Evolutionary conservation across 2,329 filamentous ascomycete species (phyloP), one percentile per base, ranked within the genome.

Genomic region (Nothomitra cinnamomea): DNA sequence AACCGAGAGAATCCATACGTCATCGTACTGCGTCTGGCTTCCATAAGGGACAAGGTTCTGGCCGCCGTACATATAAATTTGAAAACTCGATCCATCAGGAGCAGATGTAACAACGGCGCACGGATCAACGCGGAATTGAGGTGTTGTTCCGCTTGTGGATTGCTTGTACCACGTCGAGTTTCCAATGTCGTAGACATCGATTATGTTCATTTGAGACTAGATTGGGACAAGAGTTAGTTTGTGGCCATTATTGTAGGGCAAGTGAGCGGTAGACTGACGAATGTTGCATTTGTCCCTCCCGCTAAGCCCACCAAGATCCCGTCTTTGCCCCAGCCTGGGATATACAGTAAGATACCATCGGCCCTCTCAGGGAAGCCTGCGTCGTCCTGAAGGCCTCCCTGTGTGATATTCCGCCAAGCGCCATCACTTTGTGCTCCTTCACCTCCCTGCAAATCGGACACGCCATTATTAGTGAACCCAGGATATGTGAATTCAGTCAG

Each of bases 121-220:
- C 0, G 62, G 83, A 73, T 73, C 83, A 64, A 67, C 84, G 63
- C 66, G 76, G 64, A 69, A 79, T 0, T 74, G 69, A 0, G 83
- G 82, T 2, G 72, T 74, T 0, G 72, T 71, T 1, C 77, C 79
- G 2, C 70, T 72, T 0, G 85, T 86, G 2, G 75, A 69, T 64
- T 92, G 86, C 59, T 80, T 82, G 62, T 84, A 86, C 86, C 86
- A 92, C 5, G 71, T 75, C 2, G 76, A 72, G 28, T 68, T 75
- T 2, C 77, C 82, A 55, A 90, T 77, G 61, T 92, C 86, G 64
- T 87, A 92, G n/a, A 90, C 78, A 58, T 89, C 83, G 40, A 89
- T 81, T 15, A 77, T 74, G 50, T 80, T 87, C 69, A 90, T 88
- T 15, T 74, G 71, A 0, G 75, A 77, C 72, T 75, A 32, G 4